Evolutionary conservation across 176 grass and related monocot genomes (phyloP).

Genomic region (Phoenix dactylifera): DNA sequence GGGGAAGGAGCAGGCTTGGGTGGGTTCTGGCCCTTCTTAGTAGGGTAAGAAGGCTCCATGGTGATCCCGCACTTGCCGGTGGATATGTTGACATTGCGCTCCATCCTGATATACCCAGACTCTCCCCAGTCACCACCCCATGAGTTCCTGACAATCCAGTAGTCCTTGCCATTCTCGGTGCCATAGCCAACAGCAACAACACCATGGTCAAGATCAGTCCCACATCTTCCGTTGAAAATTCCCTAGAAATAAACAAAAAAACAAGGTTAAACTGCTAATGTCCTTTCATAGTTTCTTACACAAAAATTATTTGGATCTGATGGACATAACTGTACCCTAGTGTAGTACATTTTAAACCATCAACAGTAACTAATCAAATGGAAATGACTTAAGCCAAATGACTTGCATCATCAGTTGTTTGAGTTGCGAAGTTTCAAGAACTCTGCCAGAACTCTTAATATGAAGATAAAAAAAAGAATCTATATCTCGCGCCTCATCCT

Average conservation of each 20-base stretch:
- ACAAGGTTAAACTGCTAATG: not conserved
- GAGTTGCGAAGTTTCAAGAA: no score
- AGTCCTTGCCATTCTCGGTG: slow-evolving; percentile 6
- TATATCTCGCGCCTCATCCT: no score
- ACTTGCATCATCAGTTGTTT: no score
- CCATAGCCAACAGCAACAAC: slow-evolving; percentile 11
- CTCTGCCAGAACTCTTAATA: no score
- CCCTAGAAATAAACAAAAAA: not conserved
- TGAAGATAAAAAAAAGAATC: no score
- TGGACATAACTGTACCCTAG: no score
- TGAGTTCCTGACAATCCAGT: slow-evolving; percentile 15
- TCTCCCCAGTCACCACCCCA: slow-evolving; percentile 13
- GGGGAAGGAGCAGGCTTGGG: slow-evolving; percentile 9
- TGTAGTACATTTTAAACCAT: no score
- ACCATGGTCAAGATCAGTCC: slow-evolving; percentile 9
- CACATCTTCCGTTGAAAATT: slow-evolving; percentile 7
- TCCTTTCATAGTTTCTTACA: no score
- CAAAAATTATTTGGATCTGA: no score
- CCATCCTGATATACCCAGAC: slow-evolving; percentile 9
- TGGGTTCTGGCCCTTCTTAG: not conserved
- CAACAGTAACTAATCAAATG: no score
- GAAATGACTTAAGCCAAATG: no score
- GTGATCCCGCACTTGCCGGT: slow-evolving; percentile 1
- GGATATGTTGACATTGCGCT: not conserved
- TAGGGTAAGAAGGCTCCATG: slow-evolving; percentile 13